Base-by-base conservation (phyloP, 768 basidiomycete species). In the Gymnopilus junonius region DNA sequence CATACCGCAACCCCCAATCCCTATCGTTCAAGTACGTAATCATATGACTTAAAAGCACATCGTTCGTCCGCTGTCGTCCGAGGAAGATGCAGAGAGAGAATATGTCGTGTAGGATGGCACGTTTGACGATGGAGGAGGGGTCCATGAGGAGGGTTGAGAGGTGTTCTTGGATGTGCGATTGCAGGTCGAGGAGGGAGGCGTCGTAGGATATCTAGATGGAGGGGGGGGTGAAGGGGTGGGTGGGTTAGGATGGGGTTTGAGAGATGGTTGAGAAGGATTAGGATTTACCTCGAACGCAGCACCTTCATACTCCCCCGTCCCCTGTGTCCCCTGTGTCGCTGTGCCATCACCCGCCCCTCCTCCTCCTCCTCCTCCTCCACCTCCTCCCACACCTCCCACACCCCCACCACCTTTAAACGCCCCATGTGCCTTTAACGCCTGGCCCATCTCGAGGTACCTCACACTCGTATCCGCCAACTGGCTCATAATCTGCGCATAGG, bases 121-220 rank as follows among this genome's bases (percentile, higher is more conserved):
- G 89, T 73, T 96, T 97, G 63, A 99, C 96, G 34, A 92, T 86
- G 62, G 92, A 89, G 0, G 93, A 94, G 0, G 90, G 83, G 73
- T 99, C 97, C 77, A 96, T 89, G 8, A 98, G 88, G 2, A 98
- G 86, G 0, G 91, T 80, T 0, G 90, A 88, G 0, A 97, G 86
- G 62, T 96, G 93, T 59, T 96, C 95, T 71, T 96, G 92, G 37
- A 98, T 88, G 37, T 86, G 87, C 32, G 80, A 79, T 71, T 97
- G 94, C 5, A 99, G 81, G 64, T 99, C 97, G 70, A 87, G 87
- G 73, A 96, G 81, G 58, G 89, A 90, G 0, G 89, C 82, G 64
- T 98, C 97, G 71, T 97, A 98, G 8, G 94, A 95, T 23, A 94
- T 89, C 95, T 98, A 67, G n/a, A n/a, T n/a, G n/a, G n/a, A n/a